These are phyloP conservation scores for Petunia hybrid DNA, from an alignment of 305 asterid genomes.

Conservation along the genomic window DNA sequence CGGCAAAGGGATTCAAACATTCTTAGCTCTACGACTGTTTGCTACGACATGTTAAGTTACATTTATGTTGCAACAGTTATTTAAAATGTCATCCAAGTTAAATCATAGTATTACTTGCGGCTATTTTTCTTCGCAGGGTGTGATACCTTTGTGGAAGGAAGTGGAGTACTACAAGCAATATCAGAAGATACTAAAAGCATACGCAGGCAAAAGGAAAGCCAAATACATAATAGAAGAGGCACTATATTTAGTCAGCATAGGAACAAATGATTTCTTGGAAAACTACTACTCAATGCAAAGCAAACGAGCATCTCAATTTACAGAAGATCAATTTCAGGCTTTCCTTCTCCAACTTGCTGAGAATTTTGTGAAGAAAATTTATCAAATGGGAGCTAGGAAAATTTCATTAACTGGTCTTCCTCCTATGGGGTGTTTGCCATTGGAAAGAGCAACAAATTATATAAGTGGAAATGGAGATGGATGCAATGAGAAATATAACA, in stretches of 20 bases:
- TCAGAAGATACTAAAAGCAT: conserved; percentile 54
- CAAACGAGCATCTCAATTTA: conserved; percentile 54
- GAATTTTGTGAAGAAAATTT: conserved; percentile 56
- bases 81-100: no score
- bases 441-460: conserved; percentile 78
- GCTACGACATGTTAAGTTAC: no score
- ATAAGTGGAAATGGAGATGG: conserved; percentile 67
- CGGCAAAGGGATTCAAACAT: no score
- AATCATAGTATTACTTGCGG: no score
- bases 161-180: conserved; percentile 83
- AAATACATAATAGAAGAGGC: conserved; percentile 57
- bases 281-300: conserved; percentile 75
- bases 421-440: conserved; percentile 89
- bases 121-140: conserved; percentile 54
- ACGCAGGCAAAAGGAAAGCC: conserved; percentile 56
- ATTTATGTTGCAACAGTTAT: no score
- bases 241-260: conserved; percentile 71
- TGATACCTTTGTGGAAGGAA: conserved; percentile 88
- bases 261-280: conserved; percentile 92
- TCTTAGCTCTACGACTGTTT: no score
- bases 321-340: conserved; percentile 68
- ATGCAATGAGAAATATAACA: conserved; percentile 71
- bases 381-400: conserved; percentile 71
- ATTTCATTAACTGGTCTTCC: conserved; percentile 74
- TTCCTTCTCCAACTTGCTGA: conserved; percentile 56